Base-by-base conservation (phyloP, 345 rosid species). In the Citrus hindsii region DNA sequence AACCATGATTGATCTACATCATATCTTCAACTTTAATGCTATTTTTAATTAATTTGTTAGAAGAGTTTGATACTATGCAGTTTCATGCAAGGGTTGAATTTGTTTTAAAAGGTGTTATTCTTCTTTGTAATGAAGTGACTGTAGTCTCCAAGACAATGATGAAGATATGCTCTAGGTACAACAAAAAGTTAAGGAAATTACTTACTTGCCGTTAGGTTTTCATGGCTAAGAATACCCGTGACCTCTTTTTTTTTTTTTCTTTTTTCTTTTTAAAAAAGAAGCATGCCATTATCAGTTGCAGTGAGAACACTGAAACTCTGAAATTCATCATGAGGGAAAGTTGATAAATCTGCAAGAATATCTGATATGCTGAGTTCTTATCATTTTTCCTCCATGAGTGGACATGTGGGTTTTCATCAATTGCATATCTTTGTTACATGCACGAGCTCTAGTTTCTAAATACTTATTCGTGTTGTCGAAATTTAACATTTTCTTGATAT, bases 221-320 rank as follows among this genome's bases (percentile, higher is more conserved):
- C 76, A 28, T 71, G 64, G 79, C 69, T 71, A 76, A 60, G 72
- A 84, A 74, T 69, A 37, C 74, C 80, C 68, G 77, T 79, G 85
- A 81, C 68, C 37, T 63, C 32, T 51, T 77, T 9, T 0, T 40
- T 40, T 42, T 51, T 75, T 51, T 71, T 37, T 61, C 3, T 3
- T 0, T 32, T 75, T 56, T 61, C 37, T 37, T 73, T 42, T 70
- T 32, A 40, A 4, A 33, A 65, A 77, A 76, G 59, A 30, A 74
- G 83, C 67, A 80, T 79, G 85, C 72, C 69, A 78, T 80, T 60
- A 88, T 82, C 69, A 78, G 40, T 62, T 79, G 74, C 84, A 86
- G 82, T 65, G 63, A 74, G 64, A 73, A 65, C 63, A 79, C 82
- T 79, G 86, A 80, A 82, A 59, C 79, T 80, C 87, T 89, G 90